Evolutionary conservation across 345 rosid species (phyloP).

Genomic region (Mangifera indica): DNA sequence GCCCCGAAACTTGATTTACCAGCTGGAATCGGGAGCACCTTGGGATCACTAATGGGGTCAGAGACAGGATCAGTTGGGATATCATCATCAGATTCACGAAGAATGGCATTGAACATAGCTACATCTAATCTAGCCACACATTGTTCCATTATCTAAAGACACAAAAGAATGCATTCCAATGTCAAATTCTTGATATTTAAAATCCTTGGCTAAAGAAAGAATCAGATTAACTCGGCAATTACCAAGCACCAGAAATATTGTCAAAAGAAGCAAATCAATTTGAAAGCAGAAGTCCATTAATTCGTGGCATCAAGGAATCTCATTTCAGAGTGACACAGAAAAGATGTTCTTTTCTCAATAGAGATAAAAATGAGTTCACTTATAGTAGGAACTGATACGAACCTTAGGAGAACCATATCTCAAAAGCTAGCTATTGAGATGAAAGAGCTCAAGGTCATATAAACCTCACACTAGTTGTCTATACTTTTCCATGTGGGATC

Average conservation of each 20-base stretch:
- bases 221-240: conserved; percentile 1
- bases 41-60: conserved; percentile 77
- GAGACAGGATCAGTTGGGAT: conserved; percentile 92
- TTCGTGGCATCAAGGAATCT: not conserved
- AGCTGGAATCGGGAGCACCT: conserved; percentile 81
- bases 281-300: not conserved
- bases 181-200: not conserved
- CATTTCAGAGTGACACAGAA: not conserved
- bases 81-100: conserved; percentile 79
- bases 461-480: too few relatives aligned
- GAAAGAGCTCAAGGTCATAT: too few relatives aligned
- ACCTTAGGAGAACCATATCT: too few relatives aligned
- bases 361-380: not conserved
- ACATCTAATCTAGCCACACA: conserved; percentile 91
- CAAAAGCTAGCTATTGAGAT: too few relatives aligned
- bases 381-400: too few relatives aligned
- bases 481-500: too few relatives aligned
- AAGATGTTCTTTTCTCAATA: not conserved
- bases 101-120: conserved; percentile 97
- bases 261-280: not conserved
- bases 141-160: conserved; percentile 85
- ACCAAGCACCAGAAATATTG: not conserved
- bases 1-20: conserved; percentile 84
- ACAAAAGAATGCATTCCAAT: conserved; percentile 4
- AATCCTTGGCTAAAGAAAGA: not conserved